Conservation (phyloP, 208 protist species). For the Angomonas deanei region DNA sequence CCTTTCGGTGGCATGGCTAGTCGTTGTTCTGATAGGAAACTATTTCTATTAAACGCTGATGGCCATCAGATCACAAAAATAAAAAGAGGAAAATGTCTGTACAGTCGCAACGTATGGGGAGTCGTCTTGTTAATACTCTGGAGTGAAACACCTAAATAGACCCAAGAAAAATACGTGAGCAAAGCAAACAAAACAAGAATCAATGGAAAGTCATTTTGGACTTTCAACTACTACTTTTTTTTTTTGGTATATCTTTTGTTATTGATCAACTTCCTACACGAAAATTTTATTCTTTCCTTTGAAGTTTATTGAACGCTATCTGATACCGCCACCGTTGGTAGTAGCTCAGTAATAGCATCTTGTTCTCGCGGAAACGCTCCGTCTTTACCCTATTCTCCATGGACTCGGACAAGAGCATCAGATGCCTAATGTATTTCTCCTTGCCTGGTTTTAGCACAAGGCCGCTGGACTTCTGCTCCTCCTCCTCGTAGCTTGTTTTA, state of each 20-base stretch:
- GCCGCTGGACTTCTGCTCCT: background rate
- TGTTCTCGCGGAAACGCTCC: background rate
- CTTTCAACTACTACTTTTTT: background rate
- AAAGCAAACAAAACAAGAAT: too few relatives aligned
- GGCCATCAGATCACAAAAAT: background rate
- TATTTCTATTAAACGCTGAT: background rate
- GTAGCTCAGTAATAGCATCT: background rate
- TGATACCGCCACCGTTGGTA: background rate
- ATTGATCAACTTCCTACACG: background rate
- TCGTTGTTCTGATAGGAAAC: too few relatives aligned
- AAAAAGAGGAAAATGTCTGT: conserved; percentile 4
- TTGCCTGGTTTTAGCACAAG: background rate
- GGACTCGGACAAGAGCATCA: background rate
- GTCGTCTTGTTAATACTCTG: background rate
- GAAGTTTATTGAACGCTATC: background rate
- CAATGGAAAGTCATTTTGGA: too few relatives aligned
- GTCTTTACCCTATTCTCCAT: background rate
- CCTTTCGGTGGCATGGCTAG: conserved; percentile 19
- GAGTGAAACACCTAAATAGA: too few relatives aligned
- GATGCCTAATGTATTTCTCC: background rate
- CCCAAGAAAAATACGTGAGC: too few relatives aligned
- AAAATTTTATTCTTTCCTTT: background rate
- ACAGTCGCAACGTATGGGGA: background rate
- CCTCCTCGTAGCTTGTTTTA: background rate
- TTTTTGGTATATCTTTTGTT: background rate